These are phyloP conservation scores for Mortierella sp. DNA, from an alignment of 371 early-diverging fungal genomes.

Conservation along the genomic window DNA sequence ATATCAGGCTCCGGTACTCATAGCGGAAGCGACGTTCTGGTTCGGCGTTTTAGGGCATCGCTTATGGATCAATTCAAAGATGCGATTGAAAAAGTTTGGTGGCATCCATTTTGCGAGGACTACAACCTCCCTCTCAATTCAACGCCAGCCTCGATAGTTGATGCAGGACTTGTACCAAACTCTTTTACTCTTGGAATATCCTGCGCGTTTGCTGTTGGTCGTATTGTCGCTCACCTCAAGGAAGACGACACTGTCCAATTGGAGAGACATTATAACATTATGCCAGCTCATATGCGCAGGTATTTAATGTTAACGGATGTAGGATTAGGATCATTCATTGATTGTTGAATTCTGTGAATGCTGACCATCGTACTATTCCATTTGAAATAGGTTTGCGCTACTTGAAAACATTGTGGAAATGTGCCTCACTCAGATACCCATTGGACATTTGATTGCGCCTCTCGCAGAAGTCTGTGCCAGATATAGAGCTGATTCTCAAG, in stretches of 20 bases:
- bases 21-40: constrained; percentile 17
- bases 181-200: constrained; percentile 18
- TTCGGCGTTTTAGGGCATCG: constrained; percentile 31
- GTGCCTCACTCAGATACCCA: constrained; percentile 29
- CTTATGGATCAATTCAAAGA: constrained; percentile 34
- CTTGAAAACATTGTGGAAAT: constrained; percentile 33
- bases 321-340: neutral
- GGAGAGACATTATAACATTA: constrained; percentile 35
- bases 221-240: constrained; percentile 16
- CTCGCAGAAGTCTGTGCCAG: constrained; percentile 31
- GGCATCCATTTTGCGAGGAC: constrained; percentile 52
- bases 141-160: neutral
- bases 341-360: neutral
- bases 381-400: constrained; percentile 31
- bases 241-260: constrained; percentile 11
- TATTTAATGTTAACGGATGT: neutral
- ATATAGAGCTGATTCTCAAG: constrained; percentile 37
- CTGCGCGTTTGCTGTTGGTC: constrained; percentile 39
- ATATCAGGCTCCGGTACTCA: neutral
- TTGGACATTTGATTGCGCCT: constrained; percentile 23
- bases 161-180: constrained; percentile 4
- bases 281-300: constrained; percentile 48
- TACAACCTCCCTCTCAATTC: constrained; percentile 32
- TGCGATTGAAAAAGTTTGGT: constrained; percentile 44
- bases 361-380: neutral